Conservation (phyloP, 345 rosid genomes). For the Hypericum perforatum region DNA sequence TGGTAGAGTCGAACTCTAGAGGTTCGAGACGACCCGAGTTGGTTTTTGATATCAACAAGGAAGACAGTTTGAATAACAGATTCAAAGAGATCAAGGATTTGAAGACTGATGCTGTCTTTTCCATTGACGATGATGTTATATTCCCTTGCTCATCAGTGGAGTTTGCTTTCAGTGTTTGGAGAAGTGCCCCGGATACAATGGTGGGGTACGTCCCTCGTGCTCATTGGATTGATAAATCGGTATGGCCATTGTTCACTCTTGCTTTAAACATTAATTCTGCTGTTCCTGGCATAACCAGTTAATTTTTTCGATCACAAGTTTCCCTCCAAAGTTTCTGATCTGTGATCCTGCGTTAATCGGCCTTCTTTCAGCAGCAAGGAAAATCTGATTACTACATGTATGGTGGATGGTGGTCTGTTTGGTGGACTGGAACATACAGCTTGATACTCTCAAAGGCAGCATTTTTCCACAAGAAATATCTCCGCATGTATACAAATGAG, state of each 20-base stretch:
- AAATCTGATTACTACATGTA: constrained; percentile 38
- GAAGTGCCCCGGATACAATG: constrained; percentile 77
- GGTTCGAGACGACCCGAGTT: constrained; percentile 43
- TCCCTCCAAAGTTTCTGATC: background rate
- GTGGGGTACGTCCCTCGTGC: constrained; percentile 92
- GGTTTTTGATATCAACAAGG: constrained; percentile 59
- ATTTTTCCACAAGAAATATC: constrained; percentile 92
- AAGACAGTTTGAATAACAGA: constrained; percentile 92
- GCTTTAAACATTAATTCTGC: background rate
- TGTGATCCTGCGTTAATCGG: background rate
- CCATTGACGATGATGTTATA: constrained; percentile 83
- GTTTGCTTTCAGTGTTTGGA: constrained; percentile 89
- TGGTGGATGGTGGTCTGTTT: constrained; percentile 99
- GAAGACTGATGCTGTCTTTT: constrained; percentile 76
- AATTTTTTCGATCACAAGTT: background rate
- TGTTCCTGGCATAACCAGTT: background rate
- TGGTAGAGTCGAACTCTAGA: constrained; percentile 36
- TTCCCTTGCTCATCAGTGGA: constrained; percentile 80
- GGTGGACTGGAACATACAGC: constrained; percentile 97
- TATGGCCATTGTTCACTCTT: constrained; percentile 19
- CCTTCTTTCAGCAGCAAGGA: constrained; percentile 36
- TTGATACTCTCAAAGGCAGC: constrained; percentile 97
- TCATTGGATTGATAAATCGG: constrained; percentile 59
- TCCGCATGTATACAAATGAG: constrained; percentile 60
- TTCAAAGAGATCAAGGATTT: constrained; percentile 75